A percentile compares a stretch with the other conserved stretches of the same genome.
phyloP scores from a whole-genome alignment of 352 stramenopile species.

The Pythium utonaiense region DNA sequence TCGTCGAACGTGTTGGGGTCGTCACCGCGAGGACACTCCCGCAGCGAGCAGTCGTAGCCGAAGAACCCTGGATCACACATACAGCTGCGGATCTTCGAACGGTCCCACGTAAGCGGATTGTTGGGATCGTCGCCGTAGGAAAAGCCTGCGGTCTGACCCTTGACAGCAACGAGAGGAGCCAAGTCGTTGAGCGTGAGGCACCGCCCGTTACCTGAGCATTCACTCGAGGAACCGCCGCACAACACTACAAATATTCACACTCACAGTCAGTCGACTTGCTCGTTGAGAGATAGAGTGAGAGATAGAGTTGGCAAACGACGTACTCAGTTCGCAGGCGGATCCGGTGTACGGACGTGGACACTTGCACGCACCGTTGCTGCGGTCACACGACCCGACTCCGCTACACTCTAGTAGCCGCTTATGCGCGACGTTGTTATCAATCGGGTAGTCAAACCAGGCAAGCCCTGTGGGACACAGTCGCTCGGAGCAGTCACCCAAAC shows the following conservation, averaged over 20 bases:
- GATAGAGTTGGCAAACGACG: too few relatives aligned
- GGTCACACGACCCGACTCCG: slow-evolving; percentile 58
- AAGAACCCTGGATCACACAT: slow-evolving; percentile 55
- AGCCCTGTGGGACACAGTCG: slow-evolving; percentile 45
- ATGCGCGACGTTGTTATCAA: slow-evolving; percentile 48
- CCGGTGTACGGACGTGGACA: slow-evolving; percentile 69
- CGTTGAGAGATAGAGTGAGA: too few relatives aligned
- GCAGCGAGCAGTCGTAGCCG: slow-evolving; percentile 68
- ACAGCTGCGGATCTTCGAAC: slow-evolving; percentile 57
- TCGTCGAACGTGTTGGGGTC: slow-evolving; percentile 65
- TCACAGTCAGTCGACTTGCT: slow-evolving; percentile 1
- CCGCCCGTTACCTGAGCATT: slow-evolving; percentile 73
- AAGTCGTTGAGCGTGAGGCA: slow-evolving; percentile 72
- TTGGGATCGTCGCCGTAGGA: slow-evolving; percentile 67
- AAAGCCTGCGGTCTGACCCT: slow-evolving; percentile 50
- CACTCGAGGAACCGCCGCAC: slow-evolving; percentile 33
- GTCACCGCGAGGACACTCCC: slow-evolving; percentile 66
- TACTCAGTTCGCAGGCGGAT: slow-evolving; percentile 66
- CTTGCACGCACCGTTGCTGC: slow-evolving; percentile 61
- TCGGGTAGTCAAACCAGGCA: slow-evolving; percentile 72
- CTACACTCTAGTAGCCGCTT: slow-evolving; percentile 56
- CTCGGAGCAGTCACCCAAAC: slow-evolving; percentile 71
- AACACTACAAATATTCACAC: slow-evolving; percentile 33
- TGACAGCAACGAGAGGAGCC: slow-evolving; percentile 46
- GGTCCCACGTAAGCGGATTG: slow-evolving; percentile 70